Evolutionary conservation across 768 basidiomycete genomes (phyloP).

Genomic region (Phanerochaete carnosa): DNA sequence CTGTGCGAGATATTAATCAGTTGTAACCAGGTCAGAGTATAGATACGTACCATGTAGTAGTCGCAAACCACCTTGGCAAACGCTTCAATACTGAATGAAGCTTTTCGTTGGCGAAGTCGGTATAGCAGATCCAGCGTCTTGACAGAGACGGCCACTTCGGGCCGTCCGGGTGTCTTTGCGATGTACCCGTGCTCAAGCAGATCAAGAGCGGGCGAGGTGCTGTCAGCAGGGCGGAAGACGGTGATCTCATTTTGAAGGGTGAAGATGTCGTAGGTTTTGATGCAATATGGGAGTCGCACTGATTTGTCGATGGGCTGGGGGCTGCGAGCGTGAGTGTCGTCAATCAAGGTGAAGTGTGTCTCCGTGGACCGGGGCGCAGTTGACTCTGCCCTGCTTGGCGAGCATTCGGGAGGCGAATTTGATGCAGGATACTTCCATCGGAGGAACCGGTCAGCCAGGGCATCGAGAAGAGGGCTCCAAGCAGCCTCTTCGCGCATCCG

Average conservation of each 20-base stretch:
- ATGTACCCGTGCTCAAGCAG: neutral
- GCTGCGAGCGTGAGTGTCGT: too few relatives aligned
- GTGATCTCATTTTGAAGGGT: neutral
- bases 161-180: neutral
- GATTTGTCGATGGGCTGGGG: neutral
- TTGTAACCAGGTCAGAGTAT: too few relatives aligned
- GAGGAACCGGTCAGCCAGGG: neutral
- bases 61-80: slow-evolving; percentile 7
- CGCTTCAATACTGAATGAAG: slow-evolving; percentile 8
- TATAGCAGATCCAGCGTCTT: slow-evolving; percentile 4
- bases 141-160: neutral
- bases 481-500: neutral
- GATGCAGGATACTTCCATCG: slow-evolving; percentile 1
- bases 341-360: neutral
- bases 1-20: too few relatives aligned
- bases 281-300: neutral
- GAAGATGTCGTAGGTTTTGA: neutral
- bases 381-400: neutral
- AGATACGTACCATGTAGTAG: slow-evolving; percentile 4
- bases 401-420: neutral
- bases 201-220: neutral
- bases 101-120: neutral
- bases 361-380: neutral
- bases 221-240: neutral
- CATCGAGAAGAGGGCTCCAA: neutral